Evolutionary conservation across 192 early-diverging fungal species (phyloP), one percentile per base, ranked within the genome.

Genomic region (Coemansia javaensis): DNA sequence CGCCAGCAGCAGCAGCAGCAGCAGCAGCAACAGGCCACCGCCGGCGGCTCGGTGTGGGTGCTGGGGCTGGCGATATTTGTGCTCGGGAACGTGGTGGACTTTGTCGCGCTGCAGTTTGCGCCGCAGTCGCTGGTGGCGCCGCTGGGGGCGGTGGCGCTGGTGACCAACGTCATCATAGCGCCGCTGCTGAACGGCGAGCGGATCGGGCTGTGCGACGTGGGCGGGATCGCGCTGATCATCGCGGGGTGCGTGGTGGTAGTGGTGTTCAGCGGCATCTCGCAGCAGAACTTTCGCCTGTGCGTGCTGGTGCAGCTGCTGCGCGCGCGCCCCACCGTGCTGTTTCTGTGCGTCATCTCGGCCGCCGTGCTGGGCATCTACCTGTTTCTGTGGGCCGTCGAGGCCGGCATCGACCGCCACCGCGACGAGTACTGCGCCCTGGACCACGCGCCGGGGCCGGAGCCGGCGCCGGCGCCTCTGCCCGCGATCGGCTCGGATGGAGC

Each of bases 91-190:
- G 62, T 87, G 15, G 51, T 81, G 46, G 82, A 84, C 53, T 87
- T 90, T 47, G 54, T 82, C 16, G 88, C 88, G 0, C 53, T 90
- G 37, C 81, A 87, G 45, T 90, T 87, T 64, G 88, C 88, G 11
- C 82, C 88, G 0, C 88, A 90, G 65, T 90, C 88, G 6, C 56
- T 90, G 25, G 79, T 87, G 8, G 88, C 85, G 0, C 84, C 88
- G 2, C 68, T 90, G n/a, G 84, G 86, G 8, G 84, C 82, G 13
- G 79, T 88, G 11, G 82, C 88, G 0, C 72, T 90, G n/a, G 86
- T 90, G 12, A 79, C 84, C 2, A 90, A 90, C 44, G 83, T 89
- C 27, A 81, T 90, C 37, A 64, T 87, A 14, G 88, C 88, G 6
- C 88, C 88, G 2, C 46, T 85, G 9, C 66, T 90, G 36, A 88